Percentiles rank a stretch among this genome's conserved stretches.
Conservation (phyloP, 306 rosid species). For the Carpinus fangiana region DNA sequence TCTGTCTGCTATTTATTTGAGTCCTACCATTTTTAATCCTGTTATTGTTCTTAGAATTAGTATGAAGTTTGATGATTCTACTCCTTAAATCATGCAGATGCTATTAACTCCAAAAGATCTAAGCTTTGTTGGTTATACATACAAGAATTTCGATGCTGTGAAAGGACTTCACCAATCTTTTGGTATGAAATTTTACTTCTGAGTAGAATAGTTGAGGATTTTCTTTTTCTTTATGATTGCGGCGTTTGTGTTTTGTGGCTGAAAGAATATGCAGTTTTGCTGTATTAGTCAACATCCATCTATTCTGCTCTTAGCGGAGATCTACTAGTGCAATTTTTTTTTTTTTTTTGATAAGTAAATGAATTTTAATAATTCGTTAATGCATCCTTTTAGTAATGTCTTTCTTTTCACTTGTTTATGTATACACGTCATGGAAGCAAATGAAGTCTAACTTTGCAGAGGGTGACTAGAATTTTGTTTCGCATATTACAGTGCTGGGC, state of each 20-base stretch:
- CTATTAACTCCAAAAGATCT: constrained; percentile 90
- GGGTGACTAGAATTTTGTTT: not conserved
- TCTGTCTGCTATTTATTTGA: not conserved
- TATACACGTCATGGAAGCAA: not conserved
- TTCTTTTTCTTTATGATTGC: not conserved
- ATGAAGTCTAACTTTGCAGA: not conserved
- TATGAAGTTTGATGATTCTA: constrained; percentile 19
- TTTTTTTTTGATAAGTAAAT: not conserved
- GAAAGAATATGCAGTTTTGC: constrained; percentile 21
- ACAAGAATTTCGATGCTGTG: constrained; percentile 97
- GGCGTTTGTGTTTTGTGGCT: constrained; percentile 4
- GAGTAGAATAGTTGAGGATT: constrained; percentile 11
- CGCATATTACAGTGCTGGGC: not conserved
- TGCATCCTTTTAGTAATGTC: not conserved
- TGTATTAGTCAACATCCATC: constrained; percentile 18
- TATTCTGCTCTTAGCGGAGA: constrained; percentile 22
- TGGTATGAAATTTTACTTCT: constrained; percentile 53
- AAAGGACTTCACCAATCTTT: constrained; percentile 80
- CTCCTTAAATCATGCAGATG: constrained; percentile 61
- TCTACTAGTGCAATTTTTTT: constrained; percentile 17
- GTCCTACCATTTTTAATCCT: not conserved
- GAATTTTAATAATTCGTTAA: too few species aligned
- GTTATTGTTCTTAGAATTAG: constrained; percentile 15
- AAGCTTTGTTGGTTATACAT: constrained; percentile 93
- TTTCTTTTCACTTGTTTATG: not conserved